These are phyloP conservation scores for Leccinum subfulvum DNA, from an alignment of 1,284 basidiomycete genomes.

Conservation along the genomic window DNA sequence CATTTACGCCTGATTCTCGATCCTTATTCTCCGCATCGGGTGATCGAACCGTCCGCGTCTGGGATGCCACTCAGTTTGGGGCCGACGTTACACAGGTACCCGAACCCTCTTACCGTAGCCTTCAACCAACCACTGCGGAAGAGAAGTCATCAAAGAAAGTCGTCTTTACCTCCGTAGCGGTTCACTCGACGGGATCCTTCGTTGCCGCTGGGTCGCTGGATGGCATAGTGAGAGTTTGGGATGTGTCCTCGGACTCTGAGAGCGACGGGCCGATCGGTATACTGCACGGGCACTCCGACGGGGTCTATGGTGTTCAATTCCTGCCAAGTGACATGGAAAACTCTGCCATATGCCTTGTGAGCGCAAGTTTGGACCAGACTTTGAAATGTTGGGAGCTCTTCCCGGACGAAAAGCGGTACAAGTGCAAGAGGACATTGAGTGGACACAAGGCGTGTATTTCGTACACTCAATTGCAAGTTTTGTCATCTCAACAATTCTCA, in stretches of 20 bases:
- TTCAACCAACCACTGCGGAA: constrained; percentile 19
- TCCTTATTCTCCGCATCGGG: constrained; percentile 35
- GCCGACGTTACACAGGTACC: constrained; percentile 19
- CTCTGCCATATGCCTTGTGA: constrained; percentile 25
- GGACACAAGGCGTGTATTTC: constrained; percentile 27
- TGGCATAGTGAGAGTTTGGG: constrained; percentile 31
- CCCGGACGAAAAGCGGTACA: constrained; percentile 25
- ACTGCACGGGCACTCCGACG: constrained; percentile 30
- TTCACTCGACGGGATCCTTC: constrained; percentile 27
- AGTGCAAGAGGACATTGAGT: constrained; percentile 30
- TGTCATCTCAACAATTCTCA: constrained; percentile 1
- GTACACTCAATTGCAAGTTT: not conserved
- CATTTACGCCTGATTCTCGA: constrained; percentile 33
- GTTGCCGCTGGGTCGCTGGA: constrained; percentile 36
- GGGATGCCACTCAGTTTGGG: constrained; percentile 30
- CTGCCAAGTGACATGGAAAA: constrained; percentile 11
- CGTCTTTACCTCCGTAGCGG: constrained; percentile 33
- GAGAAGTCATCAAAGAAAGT: constrained; percentile 20
- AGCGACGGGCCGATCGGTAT: constrained; percentile 21
- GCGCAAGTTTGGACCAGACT: constrained; percentile 32
- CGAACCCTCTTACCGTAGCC: constrained; percentile 24
- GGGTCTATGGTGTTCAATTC: constrained; percentile 34
- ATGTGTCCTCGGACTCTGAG: constrained; percentile 20
- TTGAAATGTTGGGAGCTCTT: constrained; percentile 32
- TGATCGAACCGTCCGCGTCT: constrained; percentile 31